Evolutionary conservation across 176 grass and related monocot genomes (phyloP).

Genomic region (Dendrocalamus sinicus): DNA sequence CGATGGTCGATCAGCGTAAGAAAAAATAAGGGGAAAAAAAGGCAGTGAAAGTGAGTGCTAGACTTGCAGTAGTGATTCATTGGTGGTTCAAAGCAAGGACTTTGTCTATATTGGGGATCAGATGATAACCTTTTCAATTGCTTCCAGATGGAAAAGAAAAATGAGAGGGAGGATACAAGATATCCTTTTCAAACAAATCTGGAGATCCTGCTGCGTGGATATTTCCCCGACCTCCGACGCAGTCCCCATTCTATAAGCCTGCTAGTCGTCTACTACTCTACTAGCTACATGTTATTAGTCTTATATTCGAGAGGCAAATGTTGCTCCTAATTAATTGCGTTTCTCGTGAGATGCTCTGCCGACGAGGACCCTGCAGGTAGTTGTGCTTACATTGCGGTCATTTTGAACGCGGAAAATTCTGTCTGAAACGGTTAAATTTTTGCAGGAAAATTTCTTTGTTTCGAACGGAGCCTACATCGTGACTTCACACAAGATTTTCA

Average conservation of each 20-base stretch:
- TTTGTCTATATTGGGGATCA: not conserved
- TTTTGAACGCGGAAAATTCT: too few relatives aligned
- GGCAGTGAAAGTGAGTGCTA: too few relatives aligned
- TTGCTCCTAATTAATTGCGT: not conserved
- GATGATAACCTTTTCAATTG: conserved; percentile 29
- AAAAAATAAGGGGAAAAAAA: too few relatives aligned
- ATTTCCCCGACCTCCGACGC: not conserved
- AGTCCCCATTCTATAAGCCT: not conserved
- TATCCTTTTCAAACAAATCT: conserved; percentile 31
- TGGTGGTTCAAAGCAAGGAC: not conserved
- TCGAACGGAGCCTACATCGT: too few relatives aligned
- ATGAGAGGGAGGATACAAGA: not conserved
- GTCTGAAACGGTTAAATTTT: too few relatives aligned
- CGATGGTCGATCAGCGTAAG: too few relatives aligned
- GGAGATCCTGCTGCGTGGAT: not conserved
- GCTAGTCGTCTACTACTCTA: too few relatives aligned
- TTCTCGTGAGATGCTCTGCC: not conserved
- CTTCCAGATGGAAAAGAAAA: conserved; percentile 15
- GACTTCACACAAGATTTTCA: too few relatives aligned
- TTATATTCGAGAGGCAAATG: not conserved
- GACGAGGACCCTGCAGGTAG: not conserved
- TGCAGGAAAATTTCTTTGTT: too few relatives aligned
- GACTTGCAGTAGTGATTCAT: not conserved
- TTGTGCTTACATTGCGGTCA: too few relatives aligned
- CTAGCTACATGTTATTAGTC: too few relatives aligned